Conservation (phyloP, 2,329 filamentous ascomycete genomes). For the Fusarium sp. region DNA sequence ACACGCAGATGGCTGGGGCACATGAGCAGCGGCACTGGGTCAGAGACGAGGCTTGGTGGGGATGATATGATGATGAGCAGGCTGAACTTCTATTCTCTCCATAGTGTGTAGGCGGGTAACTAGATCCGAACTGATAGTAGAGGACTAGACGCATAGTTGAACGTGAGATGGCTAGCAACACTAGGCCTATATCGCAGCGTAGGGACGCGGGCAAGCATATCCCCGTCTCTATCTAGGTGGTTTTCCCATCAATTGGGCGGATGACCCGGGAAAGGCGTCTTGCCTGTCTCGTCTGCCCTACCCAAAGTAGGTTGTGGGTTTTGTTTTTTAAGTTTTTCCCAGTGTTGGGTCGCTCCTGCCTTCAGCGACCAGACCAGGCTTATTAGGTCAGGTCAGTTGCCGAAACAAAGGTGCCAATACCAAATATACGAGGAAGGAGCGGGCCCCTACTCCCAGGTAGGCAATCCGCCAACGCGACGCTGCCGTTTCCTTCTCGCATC, state of each 20-base stretch:
- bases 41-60: not conserved
- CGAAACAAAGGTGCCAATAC: slow-evolving; percentile 14
- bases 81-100: not conserved
- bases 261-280: not conserved
- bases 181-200: not conserved
- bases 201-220: not conserved
- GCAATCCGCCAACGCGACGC: not conserved
- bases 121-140: slow-evolving; percentile 2
- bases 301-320: not conserved
- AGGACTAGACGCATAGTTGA: not conserved
- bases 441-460: slow-evolving; percentile 7
- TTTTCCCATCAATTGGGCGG: not conserved
- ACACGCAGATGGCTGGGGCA: not conserved
- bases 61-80: slow-evolving; percentile 2
- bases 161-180: not conserved
- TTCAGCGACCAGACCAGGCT: not conserved
- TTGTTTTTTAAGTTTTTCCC: not conserved
- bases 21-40: not conserved
- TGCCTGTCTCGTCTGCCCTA: not conserved
- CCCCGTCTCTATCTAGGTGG: not conserved
- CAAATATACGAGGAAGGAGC: slow-evolving; percentile 33
- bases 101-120: not conserved
- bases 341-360: not conserved
- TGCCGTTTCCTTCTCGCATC: not conserved
- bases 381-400: slow-evolving; percentile 2